phyloP scores from a whole-genome alignment of 192 early-diverging fungal genomes.

The Rhizophagus sp. region DNA sequence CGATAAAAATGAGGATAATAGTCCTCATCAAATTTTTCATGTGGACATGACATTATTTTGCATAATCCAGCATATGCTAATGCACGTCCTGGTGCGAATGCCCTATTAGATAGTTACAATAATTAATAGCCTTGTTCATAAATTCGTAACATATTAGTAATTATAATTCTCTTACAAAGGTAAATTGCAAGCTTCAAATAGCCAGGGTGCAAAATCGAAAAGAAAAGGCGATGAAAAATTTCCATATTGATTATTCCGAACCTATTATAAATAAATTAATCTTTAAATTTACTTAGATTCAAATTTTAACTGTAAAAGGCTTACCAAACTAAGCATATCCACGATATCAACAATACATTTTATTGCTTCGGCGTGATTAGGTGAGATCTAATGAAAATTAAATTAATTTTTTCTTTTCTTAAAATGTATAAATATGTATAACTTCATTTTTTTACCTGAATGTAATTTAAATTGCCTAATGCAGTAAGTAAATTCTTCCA shows the following conservation, averaged over 20 bases:
- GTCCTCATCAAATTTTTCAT: slow-evolving; percentile 56
- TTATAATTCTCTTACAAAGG: slow-evolving; percentile 45
- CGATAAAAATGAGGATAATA: slow-evolving; percentile 74
- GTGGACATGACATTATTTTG: slow-evolving; percentile 72
- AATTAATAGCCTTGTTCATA: not conserved
- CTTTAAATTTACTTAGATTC: not conserved
- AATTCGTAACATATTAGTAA: not conserved
- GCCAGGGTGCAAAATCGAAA: slow-evolving; percentile 76
- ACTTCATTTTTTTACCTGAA: slow-evolving; percentile 48
- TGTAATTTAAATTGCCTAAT: slow-evolving; percentile 72
- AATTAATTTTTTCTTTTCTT: not conserved
- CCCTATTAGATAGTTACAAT: slow-evolving; percentile 42
- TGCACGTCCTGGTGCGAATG: slow-evolving; percentile 62
- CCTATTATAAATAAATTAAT: slow-evolving; percentile 32
- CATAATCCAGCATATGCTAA: slow-evolving; percentile 73
- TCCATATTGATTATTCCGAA: slow-evolving; percentile 57
- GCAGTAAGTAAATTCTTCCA: slow-evolving; percentile 85
- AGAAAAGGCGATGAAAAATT: slow-evolving; percentile 61
- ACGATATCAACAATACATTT: slow-evolving; percentile 64
- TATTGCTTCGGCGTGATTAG: slow-evolving; percentile 65
- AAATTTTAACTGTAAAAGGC: slow-evolving; percentile 17
- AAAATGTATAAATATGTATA: not conserved
- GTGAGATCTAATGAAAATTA: slow-evolving; percentile 42
- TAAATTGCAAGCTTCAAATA: slow-evolving; percentile 72
- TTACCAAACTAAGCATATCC: slow-evolving; percentile 60